Evolutionary conservation across 1,284 basidiomycete genomes (phyloP).

Genomic region (Boletus semigastroideus): DNA sequence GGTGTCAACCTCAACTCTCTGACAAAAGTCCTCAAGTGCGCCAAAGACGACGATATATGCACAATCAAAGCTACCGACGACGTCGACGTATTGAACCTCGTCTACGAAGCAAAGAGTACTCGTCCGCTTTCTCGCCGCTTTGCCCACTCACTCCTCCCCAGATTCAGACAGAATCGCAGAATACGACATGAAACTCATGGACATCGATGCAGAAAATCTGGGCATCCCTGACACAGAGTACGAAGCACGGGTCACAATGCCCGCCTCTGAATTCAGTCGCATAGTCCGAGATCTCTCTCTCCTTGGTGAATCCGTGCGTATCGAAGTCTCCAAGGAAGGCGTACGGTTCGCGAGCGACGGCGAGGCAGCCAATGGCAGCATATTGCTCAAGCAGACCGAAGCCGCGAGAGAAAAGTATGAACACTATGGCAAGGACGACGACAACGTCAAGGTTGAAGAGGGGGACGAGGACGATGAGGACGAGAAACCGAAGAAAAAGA

Average conservation of each 20-base stretch:
- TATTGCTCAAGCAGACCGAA: slow-evolving; percentile 78
- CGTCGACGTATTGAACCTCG: slow-evolving; percentile 85
- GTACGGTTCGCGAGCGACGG: slow-evolving; percentile 94
- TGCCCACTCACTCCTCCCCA: slow-evolving; percentile 31
- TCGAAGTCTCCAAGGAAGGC: slow-evolving; percentile 96
- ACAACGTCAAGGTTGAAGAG: slow-evolving; percentile 44
- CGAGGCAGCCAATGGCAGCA: slow-evolving; percentile 90
- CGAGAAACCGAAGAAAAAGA: slow-evolving; percentile 41
- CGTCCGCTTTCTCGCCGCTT: slow-evolving; percentile 13
- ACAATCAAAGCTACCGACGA: slow-evolving; percentile 93
- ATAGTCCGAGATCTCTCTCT: slow-evolving; percentile 94
- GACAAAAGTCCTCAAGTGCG: slow-evolving; percentile 96
- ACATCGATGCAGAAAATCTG: slow-evolving; percentile 95
- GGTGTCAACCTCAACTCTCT: slow-evolving; percentile 89
- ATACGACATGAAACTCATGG: slow-evolving; percentile 99
- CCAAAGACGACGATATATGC: slow-evolving; percentile 94
- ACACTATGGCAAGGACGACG: slow-evolving; percentile 49
- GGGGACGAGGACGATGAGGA: slow-evolving; percentile 39
- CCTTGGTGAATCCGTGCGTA: slow-evolving; percentile 93
- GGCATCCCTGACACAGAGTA: slow-evolving; percentile 99
- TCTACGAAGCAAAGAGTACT: slow-evolving; percentile 90
- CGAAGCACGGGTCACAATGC: slow-evolving; percentile 91
- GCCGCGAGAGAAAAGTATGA: slow-evolving; percentile 44
- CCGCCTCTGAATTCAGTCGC: slow-evolving; percentile 84
- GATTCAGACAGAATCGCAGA: slow-evolving; percentile 94